Conservation (phyloP, 2,329 filamentous ascomycete species). For the Ophiostoma australiae region DNA sequence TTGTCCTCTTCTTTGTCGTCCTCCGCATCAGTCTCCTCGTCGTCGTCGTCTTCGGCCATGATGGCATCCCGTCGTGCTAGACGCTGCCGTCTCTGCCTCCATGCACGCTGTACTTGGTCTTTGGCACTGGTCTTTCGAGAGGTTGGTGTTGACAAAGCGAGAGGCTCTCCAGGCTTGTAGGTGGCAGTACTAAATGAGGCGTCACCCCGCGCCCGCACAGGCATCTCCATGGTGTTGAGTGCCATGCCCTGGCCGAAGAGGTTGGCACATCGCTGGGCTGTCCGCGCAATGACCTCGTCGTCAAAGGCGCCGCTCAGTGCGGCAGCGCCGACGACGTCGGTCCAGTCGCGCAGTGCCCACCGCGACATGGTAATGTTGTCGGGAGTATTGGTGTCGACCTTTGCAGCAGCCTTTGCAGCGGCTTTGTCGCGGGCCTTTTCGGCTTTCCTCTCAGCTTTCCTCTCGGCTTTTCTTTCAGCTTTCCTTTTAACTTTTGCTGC, state of each 20-base stretch:
- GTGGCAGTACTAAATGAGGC: not conserved
- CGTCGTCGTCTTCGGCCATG: not conserved
- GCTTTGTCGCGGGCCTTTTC: not conserved
- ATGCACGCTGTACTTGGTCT: not conserved
- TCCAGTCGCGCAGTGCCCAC: slow-evolving; percentile 68
- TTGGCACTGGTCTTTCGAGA: not conserved
- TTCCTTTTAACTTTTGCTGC: not conserved
- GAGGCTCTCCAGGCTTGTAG: not conserved
- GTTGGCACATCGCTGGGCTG: slow-evolving; percentile 67
- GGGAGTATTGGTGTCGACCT: not conserved
- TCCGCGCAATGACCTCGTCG: slow-evolving; percentile 57
- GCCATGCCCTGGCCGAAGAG: slow-evolving; percentile 70
- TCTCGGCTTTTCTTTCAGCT: not conserved
- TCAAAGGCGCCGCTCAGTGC: slow-evolving; percentile 72
- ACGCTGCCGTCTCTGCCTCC: slow-evolving; percentile 11
- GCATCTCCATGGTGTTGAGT: slow-evolving; percentile 48
- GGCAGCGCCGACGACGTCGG: slow-evolving; percentile 71
- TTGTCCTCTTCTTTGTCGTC: not conserved
- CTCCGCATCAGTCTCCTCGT: not conserved
- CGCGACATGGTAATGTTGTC: not conserved
- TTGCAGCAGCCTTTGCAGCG: not conserved
- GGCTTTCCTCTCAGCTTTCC: not conserved
- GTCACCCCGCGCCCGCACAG: slow-evolving; percentile 6
- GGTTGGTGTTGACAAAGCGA: not conserved
- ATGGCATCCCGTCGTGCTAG: not conserved